Percentiles rank a stretch among this genome's conserved stretches.
These are phyloP conservation scores for Botryobasidium botryosum DNA, from an alignment of 768 basidiomycete species.

Conservation along the genomic window DNA sequence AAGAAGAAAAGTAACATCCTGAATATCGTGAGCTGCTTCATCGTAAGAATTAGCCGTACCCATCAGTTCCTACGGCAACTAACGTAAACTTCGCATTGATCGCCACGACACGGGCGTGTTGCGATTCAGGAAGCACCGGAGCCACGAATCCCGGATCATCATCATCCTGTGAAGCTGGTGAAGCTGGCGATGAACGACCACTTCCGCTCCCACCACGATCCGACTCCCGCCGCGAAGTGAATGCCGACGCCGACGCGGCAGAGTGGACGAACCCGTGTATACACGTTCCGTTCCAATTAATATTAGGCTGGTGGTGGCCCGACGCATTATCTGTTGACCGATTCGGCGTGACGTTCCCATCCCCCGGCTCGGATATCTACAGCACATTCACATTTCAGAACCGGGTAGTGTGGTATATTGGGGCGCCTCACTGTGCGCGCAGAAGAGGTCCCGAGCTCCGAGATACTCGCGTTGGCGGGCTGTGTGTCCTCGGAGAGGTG, in stretches of 20 bases:
- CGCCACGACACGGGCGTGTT: constrained; percentile 28
- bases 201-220: background rate
- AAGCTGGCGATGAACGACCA: background rate
- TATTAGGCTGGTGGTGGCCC: background rate
- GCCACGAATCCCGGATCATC: background rate
- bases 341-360: background rate
- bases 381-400: background rate
- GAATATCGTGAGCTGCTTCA: no score
- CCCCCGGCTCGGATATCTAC: background rate
- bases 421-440: background rate
- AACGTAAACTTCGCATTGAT: constrained; percentile 71
- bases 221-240: background rate
- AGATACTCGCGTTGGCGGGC: background rate
- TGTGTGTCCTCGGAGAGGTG: constrained; percentile 32
- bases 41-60: constrained; percentile 25
- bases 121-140: background rate
- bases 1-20: background rate
- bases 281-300: constrained; percentile 58
- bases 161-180: background rate
- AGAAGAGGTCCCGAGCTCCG: background rate
- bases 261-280: constrained; percentile 29
- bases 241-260: background rate
- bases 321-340: background rate
- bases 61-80: constrained; percentile 58
- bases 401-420: background rate